phyloP scores from a whole-genome alignment of 2,329 filamentous ascomycete species.

The Pseudocercospora fuligena region DNA sequence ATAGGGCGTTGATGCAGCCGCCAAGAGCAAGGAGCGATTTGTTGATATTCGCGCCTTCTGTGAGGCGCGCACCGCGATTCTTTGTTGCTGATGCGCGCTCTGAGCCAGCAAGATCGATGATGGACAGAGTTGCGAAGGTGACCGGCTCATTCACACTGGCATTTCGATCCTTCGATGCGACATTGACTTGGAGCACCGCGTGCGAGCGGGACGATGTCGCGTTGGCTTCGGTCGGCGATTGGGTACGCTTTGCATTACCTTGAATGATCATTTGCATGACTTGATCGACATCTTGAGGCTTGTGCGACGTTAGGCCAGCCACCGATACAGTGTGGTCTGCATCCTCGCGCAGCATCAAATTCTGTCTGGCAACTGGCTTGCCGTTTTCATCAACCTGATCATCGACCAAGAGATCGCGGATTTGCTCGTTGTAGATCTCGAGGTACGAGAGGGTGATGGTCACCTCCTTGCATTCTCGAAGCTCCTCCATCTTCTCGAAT shows the following conservation, averaged over 20 bases:
- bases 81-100: constrained; percentile 96
- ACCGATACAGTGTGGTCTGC: constrained; percentile 92
- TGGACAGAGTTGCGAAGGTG: constrained; percentile 96
- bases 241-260: constrained; percentile 92
- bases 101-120: constrained; percentile 95
- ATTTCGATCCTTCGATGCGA: constrained; percentile 92
- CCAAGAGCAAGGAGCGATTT: constrained; percentile 93
- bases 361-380: constrained; percentile 73
- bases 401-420: constrained; percentile 76
- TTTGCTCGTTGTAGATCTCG: constrained; percentile 99
- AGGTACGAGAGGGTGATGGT: constrained; percentile 93
- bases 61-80: constrained; percentile 86
- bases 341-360: constrained; percentile 92
- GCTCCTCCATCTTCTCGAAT: constrained; percentile 92
- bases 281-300: constrained; percentile 87
- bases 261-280: constrained; percentile 99
- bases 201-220: constrained; percentile 97
- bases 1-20: constrained; percentile 97
- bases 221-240: constrained; percentile 96
- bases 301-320: constrained; percentile 85
- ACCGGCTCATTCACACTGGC: constrained; percentile 91
- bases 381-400: constrained; percentile 6
- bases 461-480: constrained; percentile 82
- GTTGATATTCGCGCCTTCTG: constrained; percentile 99
- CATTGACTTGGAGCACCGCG: constrained; percentile 94